These are phyloP conservation scores for Curvularia lunata DNA, from an alignment of 2,329 filamentous ascomycete species.

Conservation along the genomic window DNA sequence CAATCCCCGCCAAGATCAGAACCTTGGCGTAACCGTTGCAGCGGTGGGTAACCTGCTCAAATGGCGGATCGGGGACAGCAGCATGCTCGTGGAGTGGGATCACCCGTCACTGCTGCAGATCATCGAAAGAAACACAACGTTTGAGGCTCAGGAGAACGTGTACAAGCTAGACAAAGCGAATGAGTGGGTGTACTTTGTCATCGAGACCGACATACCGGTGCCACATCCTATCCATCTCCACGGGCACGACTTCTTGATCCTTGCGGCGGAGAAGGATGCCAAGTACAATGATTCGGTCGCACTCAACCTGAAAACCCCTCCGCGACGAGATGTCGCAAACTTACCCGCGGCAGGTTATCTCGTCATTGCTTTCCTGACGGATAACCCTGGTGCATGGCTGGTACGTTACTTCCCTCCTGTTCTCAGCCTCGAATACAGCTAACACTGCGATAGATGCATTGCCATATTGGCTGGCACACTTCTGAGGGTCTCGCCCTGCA, in stretches of 20 bases:
- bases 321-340: slow-evolving; percentile 43
- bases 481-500: slow-evolving; percentile 44
- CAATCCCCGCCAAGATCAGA: slow-evolving; percentile 22
- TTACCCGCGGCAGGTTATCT: slow-evolving; percentile 41
- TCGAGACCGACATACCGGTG: slow-evolving; percentile 46
- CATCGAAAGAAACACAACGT: slow-evolving; percentile 42
- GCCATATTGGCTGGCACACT: slow-evolving; percentile 48
- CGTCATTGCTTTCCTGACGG: slow-evolving; percentile 45
- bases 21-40: slow-evolving; percentile 39
- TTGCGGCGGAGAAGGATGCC: slow-evolving; percentile 35
- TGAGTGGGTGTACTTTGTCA: slow-evolving; percentile 51
- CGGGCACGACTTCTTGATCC: slow-evolving; percentile 22
- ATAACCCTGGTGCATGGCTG: slow-evolving; percentile 48
- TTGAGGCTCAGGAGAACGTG: slow-evolving; percentile 39
- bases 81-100: slow-evolving; percentile 48
- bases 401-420: no score
- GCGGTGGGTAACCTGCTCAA: slow-evolving; percentile 46
- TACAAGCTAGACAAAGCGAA: slow-evolving; percentile 30
- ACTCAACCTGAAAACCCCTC: slow-evolving; percentile 40
- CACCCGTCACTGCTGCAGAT: slow-evolving; percentile 50
- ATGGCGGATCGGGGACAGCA: slow-evolving; percentile 51
- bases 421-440: no score
- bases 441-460: slow-evolving; percentile 34
- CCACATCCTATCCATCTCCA: slow-evolving; percentile 44
- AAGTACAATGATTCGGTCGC: slow-evolving; percentile 21